Percentiles rank a stretch among this genome's conserved stretches.
Conservation (phyloP, 805 yeast genomes). For the Suhomyces emberorum region DNA sequence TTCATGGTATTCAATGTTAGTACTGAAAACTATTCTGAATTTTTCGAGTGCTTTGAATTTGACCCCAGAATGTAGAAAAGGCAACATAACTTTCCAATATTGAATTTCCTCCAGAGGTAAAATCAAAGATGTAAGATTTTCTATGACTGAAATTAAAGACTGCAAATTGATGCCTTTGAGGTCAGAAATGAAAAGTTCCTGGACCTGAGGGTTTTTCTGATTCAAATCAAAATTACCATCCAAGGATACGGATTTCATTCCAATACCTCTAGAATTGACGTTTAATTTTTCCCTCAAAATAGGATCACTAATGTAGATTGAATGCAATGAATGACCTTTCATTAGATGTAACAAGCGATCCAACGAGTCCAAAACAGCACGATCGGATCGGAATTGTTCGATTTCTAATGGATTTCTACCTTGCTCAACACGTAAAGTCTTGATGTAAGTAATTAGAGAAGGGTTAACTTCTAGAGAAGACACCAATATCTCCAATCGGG, state of each 20-base stretch:
- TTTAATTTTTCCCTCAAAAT: constrained; percentile 12
- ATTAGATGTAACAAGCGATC: constrained; percentile 3
- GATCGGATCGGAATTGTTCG: constrained; percentile 4
- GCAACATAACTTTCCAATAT: constrained; percentile 17
- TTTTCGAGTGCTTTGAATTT: constrained; percentile 14
- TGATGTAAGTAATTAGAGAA: constrained; percentile 28
- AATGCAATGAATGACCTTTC: constrained; percentile 5
- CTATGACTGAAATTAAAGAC: not conserved
- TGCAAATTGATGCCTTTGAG: not conserved
- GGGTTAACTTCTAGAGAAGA: constrained; percentile 35
- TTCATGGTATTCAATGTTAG: constrained; percentile 5
- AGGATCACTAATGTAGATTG: constrained; percentile 18
- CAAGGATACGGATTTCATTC: constrained; percentile 16
- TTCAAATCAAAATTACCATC: constrained; percentile 12
- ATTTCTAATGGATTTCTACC: not conserved
- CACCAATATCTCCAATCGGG: constrained; percentile 40
- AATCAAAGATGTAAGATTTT: constrained; percentile 13
- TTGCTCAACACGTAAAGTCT: constrained; percentile 32
- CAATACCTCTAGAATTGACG: constrained; percentile 1
- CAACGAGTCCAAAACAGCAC: constrained; percentile 1
- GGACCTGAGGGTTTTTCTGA: not conserved
- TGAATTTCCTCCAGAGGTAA: constrained; percentile 10
- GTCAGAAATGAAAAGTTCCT: too few species aligned
- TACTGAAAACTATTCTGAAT: constrained; percentile 25
- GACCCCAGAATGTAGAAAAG: not conserved